Base-by-base conservation (phyloP, 176 grass and related monocot species). In the Bonia amplexicaulis region DNA sequence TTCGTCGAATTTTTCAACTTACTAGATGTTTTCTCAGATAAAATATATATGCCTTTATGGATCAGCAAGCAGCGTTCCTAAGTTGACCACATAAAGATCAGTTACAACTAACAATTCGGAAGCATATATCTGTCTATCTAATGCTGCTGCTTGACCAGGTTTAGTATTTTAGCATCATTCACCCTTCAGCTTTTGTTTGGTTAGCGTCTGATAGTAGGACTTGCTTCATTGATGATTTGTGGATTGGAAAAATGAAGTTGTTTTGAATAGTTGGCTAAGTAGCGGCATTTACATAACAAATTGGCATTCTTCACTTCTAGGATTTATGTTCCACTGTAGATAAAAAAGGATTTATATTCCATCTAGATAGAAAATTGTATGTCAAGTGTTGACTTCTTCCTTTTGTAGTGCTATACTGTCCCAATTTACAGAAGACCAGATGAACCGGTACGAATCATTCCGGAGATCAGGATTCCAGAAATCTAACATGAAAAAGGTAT, bases 371-470 rank as follows among this genome's bases (percentile, higher is more conserved):
- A 33, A 63, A 52, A 58, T 37, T 69, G 1, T 15, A 11, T 83
- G 67, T 86, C 6, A 80, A 66, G 2, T 73, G 54, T 25, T 85
- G 37, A 51, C 46, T 59, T 3, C 31, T 52, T 88, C 9, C 70
- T 87, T 83, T 83, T 72, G 66, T 76, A 99, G 93, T 81, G 88
- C 81, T 42, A 86, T 99, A 51, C 78, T 99, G 33, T 94, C 86
- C 37, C 90, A 90, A 31, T 96, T 96, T 84, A 92, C 90, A 25
- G 79, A 89, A 90, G 87, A 85, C 6, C 92, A 96, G 85, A 96
- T 96, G 97, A 94, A 90, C 75, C 88, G 93, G 9, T 99, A 96
- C 11, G 97, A 96, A 45, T 91, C 97, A 57, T 99, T 92, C 80
- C 82, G 93, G 31, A 87, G 93, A 89, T 94, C 93, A 70, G 92